Base-by-base conservation (phyloP, 805 yeast genomes). In the Dipodascopsis tothii region DNA sequence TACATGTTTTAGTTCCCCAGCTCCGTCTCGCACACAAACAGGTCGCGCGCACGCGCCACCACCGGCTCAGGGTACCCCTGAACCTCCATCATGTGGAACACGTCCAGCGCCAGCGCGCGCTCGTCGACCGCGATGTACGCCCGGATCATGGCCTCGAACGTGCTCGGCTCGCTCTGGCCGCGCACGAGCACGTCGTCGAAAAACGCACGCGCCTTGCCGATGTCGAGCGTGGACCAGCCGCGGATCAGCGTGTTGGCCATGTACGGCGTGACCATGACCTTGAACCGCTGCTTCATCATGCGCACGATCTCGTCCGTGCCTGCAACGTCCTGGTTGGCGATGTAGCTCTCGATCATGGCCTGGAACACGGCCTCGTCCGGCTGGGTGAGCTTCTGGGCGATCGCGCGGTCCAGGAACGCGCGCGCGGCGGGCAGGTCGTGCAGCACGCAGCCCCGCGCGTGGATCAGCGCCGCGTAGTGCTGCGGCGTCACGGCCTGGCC, bases 361-460 rank as follows among this genome's bases (percentile, higher is more conserved):
- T 62, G 63, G 56, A 66, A 68, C 34, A 69, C 58, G 30, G 50
- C 54, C 43, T 57, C 56, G 45, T 65, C 71, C 2, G 72, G 71
- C 5, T 50, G 49, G 1, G 65, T 59, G 7, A 62, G 58, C 18
- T 56, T 51, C 41, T 56, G 51, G 33, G 51, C 50, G 19, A 57
- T 55, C 25, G 64, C 50, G 7, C 54, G 56, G 3, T 60, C 50
- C 47, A 64, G 67, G 40, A 66, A 64, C 25, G 48, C 55, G 19
- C 57, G 52, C 6, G 71, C 69, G 2, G 61, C 56, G 4, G 50
- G 56, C 14, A 68, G 51, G 40, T 65, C 66, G 11, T 44, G 46
- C 49, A 50, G 40, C 9, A 57, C 49, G 5, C 67, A 66, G 2
- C 72, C 72, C 11, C 68, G 60, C 6, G 70, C 69, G 5, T 54